phyloP scores from a whole-genome alignment of 768 basidiomycete genomes.

The Fomitopsis pulvina region DNA sequence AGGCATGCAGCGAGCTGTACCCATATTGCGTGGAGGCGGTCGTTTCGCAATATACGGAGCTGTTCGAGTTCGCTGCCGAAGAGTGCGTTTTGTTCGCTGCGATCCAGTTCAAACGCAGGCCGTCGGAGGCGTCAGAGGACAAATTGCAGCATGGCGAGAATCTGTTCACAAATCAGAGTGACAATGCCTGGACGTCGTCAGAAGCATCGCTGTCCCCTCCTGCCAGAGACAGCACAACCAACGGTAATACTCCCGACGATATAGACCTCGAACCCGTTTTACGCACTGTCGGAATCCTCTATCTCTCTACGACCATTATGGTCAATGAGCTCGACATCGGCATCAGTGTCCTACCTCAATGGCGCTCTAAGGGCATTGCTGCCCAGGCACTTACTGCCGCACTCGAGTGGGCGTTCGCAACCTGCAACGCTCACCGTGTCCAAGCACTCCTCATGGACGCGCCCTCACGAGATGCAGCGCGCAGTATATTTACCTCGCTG shows the following conservation, averaged over 20 bases:
- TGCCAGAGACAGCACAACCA: background rate
- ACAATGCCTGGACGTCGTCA: background rate
- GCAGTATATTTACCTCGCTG: slow-evolving; percentile 42
- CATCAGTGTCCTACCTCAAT: slow-evolving; percentile 34
- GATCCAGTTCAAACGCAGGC: background rate
- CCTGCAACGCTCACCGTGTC: slow-evolving; percentile 40
- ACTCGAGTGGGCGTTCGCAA: slow-evolving; percentile 41
- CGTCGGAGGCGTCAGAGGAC: background rate
- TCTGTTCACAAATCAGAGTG: background rate
- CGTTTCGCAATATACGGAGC: background rate
- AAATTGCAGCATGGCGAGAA: background rate
- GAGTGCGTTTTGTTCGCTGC: slow-evolving; percentile 12
- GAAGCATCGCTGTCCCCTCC: background rate
- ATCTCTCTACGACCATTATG: slow-evolving; percentile 12
- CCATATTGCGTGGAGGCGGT: slow-evolving; percentile 8
- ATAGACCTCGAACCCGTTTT: background rate
- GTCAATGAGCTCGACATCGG: slow-evolving; percentile 50
- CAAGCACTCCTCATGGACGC: slow-evolving; percentile 42
- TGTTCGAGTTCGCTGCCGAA: slow-evolving; percentile 7
- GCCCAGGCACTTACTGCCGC: slow-evolving; percentile 38
- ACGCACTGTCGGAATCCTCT: slow-evolving; percentile 17
- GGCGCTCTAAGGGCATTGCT: slow-evolving; percentile 39
- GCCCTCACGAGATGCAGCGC: slow-evolving; percentile 34
- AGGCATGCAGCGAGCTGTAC: slow-evolving; percentile 5
- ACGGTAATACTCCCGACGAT: background rate